Base-by-base conservation (phyloP, 148 eudicot species). In the Persicaria maculosa region DNA sequence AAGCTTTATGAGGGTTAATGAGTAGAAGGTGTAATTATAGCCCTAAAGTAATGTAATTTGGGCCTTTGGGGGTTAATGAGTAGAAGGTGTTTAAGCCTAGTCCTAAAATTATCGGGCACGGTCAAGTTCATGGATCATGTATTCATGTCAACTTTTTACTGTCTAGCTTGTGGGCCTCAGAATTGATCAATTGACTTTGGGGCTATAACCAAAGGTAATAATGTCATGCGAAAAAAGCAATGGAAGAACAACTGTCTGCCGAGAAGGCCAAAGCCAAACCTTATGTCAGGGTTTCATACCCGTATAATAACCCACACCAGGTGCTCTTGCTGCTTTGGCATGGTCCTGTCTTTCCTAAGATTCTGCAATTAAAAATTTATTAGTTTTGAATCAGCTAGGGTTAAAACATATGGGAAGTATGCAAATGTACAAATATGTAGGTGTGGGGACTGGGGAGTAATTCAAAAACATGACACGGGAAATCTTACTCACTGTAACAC, bases 401-500 rank as follows among this genome's bases (percentile, higher is more conserved):
- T 58, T 17, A 31, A 58, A 58, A 64, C 10, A 36, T 36, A 11
- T 64, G 68, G 12, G 68, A 31, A 31, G 40, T 31, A 31, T 31
- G 40, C 40, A 31, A 31, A 31, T 31, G 40, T 31, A 31, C 40
- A 31, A 44, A 64, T 45, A 64, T 6, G n/a, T 14, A 36, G 11
- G 36, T 64, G 68, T 2, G 36, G 20, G 64, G 19, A 17, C 52
- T 8, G 9, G 15, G 64, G 8, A 58, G 64, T 1, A 58, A 58
- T 8, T 58, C 19, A 12, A 40, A 3, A 40, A 14, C 17, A 22
- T 0, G 4, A 62, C 1, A 62, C 31, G 1, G 44, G 68, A 12
- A 62, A 62, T 6, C 47, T 58, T 47, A 77, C 80, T 58, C 31
- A 83, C 87, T 68, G 40, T 31, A 31, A 31, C 40, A 31, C 40